phyloP scores from a whole-genome alignment of 768 basidiomycete species.

The Dentipellis sp. region DNA sequence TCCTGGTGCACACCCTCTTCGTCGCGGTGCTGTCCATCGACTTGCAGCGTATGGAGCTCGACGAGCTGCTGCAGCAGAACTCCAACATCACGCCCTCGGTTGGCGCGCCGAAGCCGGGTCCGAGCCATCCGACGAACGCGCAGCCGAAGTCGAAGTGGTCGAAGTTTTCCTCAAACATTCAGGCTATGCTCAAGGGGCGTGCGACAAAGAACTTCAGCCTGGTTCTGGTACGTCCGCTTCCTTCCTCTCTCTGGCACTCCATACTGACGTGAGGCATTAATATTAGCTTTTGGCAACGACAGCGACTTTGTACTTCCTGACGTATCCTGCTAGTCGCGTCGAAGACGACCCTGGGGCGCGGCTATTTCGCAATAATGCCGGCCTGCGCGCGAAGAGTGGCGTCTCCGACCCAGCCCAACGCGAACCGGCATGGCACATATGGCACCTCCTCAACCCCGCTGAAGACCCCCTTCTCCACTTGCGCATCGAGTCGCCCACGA shows the following conservation, averaged over 20 bases:
- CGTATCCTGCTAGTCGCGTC: conserved; percentile 34
- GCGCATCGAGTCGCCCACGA: conserved; percentile 70
- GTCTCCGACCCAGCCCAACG: conserved; percentile 13
- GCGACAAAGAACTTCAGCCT: conserved; percentile 74
- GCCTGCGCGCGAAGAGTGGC: conserved; percentile 8
- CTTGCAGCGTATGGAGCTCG: conserved; percentile 88
- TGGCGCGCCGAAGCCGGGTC: conserved; percentile 16
- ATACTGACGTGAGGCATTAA: background rate
- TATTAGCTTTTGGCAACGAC: conserved; percentile 71
- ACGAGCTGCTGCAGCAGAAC: conserved; percentile 77
- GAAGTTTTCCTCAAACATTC: conserved; percentile 29
- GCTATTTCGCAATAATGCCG: conserved; percentile 6
- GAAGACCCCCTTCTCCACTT: conserved; percentile 62
- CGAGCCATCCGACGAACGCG: conserved; percentile 6
- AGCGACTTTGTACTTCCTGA: conserved; percentile 65
- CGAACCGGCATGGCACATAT: conserved; percentile 54
- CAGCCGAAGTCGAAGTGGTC: conserved; percentile 32
- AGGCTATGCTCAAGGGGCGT: conserved; percentile 51
- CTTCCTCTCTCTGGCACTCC: background rate
- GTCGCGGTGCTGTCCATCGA: conserved; percentile 92
- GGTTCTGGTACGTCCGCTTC: conserved; percentile 45
- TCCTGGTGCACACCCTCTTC: conserved; percentile 93
- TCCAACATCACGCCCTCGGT: conserved; percentile 41
- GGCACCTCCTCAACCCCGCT: conserved; percentile 69
- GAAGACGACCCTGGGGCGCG: conserved; percentile 12